phyloP scores from a whole-genome alignment of 768 basidiomycete genomes.

The Hebeloma cylindrosporum region DNA sequence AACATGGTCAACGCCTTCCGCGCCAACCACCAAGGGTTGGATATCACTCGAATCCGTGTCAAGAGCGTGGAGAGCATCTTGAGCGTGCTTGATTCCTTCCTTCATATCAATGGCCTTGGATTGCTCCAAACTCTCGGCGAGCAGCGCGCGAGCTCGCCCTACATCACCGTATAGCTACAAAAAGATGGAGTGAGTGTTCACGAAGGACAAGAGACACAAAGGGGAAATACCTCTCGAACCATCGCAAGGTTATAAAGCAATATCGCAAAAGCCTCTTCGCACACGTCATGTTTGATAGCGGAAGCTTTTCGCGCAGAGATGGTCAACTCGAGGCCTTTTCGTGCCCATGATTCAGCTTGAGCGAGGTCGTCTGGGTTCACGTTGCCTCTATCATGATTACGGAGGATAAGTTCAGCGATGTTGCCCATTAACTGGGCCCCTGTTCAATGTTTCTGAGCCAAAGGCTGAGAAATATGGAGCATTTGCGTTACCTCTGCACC shows the following conservation, averaged over 20 bases:
- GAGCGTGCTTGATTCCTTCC: constrained; percentile 31
- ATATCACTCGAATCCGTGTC: constrained; percentile 5
- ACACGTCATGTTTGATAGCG: constrained; percentile 32
- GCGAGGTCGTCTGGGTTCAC: constrained; percentile 31
- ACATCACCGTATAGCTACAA: constrained; percentile 41
- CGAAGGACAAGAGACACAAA: not conserved
- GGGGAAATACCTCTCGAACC: constrained; percentile 45
- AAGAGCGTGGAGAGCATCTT: constrained; percentile 27
- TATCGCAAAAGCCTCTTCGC: constrained; percentile 56
- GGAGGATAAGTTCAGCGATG: constrained; percentile 44
- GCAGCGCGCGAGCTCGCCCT: constrained; percentile 32
- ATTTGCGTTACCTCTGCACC: constrained; percentile 53
- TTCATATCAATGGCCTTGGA: constrained; percentile 36
- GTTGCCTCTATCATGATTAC: constrained; percentile 22
- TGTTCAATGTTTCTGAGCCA: constrained; percentile 15
- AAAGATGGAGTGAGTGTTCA: not conserved
- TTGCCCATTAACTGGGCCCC: constrained; percentile 50
- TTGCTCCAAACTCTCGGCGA: constrained; percentile 35
- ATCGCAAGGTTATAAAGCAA: constrained; percentile 63
- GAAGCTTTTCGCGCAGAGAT: constrained; percentile 27
- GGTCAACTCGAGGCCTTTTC: constrained; percentile 39
- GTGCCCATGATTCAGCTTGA: constrained; percentile 64
- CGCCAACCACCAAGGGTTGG: constrained; percentile 10
- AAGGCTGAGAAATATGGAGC: not conserved
- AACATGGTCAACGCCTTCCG: too few relatives aligned